phyloP scores from a whole-genome alignment of 495 filamentous ascomycete genomes.

The Evansstolkia leycettana region DNA sequence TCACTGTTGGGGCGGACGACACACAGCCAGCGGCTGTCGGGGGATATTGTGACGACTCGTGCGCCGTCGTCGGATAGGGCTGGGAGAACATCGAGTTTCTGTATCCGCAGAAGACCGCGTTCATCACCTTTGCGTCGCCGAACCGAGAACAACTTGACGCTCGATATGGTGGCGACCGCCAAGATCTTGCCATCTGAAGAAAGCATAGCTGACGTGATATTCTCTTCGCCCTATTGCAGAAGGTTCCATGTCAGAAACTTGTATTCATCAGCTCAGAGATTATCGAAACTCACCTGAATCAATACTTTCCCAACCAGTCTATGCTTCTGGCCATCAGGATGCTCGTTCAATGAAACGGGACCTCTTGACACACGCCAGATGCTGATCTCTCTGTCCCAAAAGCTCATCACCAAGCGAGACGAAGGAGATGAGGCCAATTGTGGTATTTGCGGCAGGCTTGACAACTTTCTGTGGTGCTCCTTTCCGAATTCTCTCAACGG shows the following conservation, averaged over 20 bases:
- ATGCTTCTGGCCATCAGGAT: constrained; percentile 32
- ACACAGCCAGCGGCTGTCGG: constrained; percentile 43
- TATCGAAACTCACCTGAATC: constrained; percentile 46
- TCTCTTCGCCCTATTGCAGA: constrained; percentile 56
- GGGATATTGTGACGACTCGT: constrained; percentile 42
- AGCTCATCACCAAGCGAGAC: constrained; percentile 67
- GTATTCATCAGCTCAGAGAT: no score
- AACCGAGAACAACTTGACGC: constrained; percentile 63
- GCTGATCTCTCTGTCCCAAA: constrained; percentile 82
- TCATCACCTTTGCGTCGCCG: constrained; percentile 32
- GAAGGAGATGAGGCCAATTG: constrained; percentile 57
- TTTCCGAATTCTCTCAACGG: constrained; percentile 70
- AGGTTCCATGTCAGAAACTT: constrained; percentile 1
- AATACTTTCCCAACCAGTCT: constrained; percentile 58
- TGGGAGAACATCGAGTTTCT: constrained; percentile 51
- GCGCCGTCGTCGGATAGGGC: constrained; percentile 44
- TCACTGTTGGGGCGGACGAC: constrained; percentile 38
- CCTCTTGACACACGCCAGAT: constrained; percentile 59
- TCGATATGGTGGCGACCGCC: constrained; percentile 60
- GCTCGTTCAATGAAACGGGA: constrained; percentile 28
- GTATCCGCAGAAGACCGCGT: constrained; percentile 46
- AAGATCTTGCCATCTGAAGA: constrained; percentile 63
- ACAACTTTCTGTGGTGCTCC: constrained; percentile 67
- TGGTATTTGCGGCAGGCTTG: constrained; percentile 66
- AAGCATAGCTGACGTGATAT: constrained; percentile 70